Base-by-base conservation (phyloP, 257 asterid species). In the Echites panduratus region DNA sequence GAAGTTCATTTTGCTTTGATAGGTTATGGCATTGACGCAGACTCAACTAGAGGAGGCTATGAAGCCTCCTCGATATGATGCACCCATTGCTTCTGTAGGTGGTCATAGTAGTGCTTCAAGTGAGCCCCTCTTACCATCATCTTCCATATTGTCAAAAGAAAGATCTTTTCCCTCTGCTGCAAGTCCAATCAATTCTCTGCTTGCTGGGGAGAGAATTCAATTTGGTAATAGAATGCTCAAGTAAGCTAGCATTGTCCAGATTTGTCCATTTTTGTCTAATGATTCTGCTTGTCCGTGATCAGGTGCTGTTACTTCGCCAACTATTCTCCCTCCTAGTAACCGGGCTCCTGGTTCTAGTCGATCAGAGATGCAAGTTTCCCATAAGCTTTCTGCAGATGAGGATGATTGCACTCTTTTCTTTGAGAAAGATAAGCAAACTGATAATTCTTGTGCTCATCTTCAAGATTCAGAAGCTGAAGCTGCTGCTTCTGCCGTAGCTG, bases 301-400 rank as follows among this genome's bases (percentile, higher is more conserved):
- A 92, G 99, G 99, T 79, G 99, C 99, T 26, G 97, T 95, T 75
- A 91, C 97, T 74, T 95, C 98, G 68, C 90, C 98, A 62, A 87
- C 98, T 24, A 73, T 89, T 78, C 90, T 92, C 70, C 97, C 92
- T 82, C 86, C 89, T 35, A 82, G 89, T 81, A 81, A 79, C 77
- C 90, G 87, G 74, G 86, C 82, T 50, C 99, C 97, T 57, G 97
- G 99, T 57, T 91, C 95, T 72, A 85, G 83, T 71, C 87, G 90
- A 80, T 71, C 87, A n/a, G 96, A 94, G 58, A 70, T 85, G 75
- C 95, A 89, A 83, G 84, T 82, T 69, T 73, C 93, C 35, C 87
- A 79, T 63, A 87, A 71, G 54, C 81, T 87, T 73, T 85, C 93
- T 24, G 82, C 84, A 45, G 73, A 81, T 66, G 90, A 86, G 82